Evolutionary conservation across 495 filamentous ascomycete genomes (phyloP).

Genomic region (Xylaria bambusicola): DNA sequence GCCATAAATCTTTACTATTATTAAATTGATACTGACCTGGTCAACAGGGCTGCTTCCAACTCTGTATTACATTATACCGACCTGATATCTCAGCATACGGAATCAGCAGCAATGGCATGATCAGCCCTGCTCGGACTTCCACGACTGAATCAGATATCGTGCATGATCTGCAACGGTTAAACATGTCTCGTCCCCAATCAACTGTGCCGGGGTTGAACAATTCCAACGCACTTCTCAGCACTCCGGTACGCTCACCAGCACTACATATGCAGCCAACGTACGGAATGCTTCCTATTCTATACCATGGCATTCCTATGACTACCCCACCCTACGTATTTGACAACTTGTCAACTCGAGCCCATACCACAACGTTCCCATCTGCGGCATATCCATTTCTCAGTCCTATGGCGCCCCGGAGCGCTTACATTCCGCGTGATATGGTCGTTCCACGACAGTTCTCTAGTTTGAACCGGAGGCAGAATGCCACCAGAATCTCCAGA

Average conservation of each 20-base stretch:
- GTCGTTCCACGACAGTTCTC: slow-evolving; percentile 28
- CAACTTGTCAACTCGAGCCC: slow-evolving; percentile 36
- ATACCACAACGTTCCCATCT: slow-evolving; percentile 28
- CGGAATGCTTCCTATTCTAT: slow-evolving; percentile 41
- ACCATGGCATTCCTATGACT: slow-evolving; percentile 28
- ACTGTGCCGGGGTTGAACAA: slow-evolving; percentile 17
- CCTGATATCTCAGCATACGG: slow-evolving; percentile 21
- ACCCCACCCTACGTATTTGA: slow-evolving; percentile 37
- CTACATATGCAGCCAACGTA: slow-evolving; percentile 29
- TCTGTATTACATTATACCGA: slow-evolving; percentile 29
- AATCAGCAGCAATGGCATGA: background rate
- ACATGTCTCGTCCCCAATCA: slow-evolving; percentile 26
- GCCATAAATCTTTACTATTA: slow-evolving; percentile 30
- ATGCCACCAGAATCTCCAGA: slow-evolving; percentile 41
- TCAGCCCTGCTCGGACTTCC: slow-evolving; percentile 15
- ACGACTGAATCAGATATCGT: slow-evolving; percentile 21
- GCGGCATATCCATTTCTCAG: slow-evolving; percentile 37
- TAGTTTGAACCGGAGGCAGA: slow-evolving; percentile 37
- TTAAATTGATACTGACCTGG: slow-evolving; percentile 17
- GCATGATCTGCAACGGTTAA: slow-evolving; percentile 29
- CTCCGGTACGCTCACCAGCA: slow-evolving; percentile 39
- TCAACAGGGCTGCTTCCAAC: slow-evolving; percentile 28
- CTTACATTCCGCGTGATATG: slow-evolving; percentile 33
- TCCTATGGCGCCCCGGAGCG: slow-evolving; percentile 30
- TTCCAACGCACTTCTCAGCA: slow-evolving; percentile 32